Evolutionary conservation across 2,329 filamentous ascomycete species (phyloP).

Genomic region (Plectosphaerella sp.): DNA sequence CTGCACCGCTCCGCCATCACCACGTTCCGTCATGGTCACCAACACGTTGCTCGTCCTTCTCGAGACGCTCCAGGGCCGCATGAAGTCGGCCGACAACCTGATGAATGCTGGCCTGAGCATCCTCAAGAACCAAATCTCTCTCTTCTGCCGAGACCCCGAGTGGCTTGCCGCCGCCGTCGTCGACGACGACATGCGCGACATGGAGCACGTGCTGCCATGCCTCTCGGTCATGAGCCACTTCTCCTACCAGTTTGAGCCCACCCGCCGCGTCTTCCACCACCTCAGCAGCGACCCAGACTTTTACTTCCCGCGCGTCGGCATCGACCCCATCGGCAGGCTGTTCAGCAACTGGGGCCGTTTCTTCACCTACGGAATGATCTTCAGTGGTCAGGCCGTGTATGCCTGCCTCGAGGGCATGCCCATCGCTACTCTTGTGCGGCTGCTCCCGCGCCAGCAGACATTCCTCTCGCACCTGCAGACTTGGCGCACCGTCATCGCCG

Average conservation of each 20-base stretch:
- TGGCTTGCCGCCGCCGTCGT: not conserved
- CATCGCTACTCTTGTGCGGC: not conserved
- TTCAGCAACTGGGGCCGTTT: conserved; percentile 10
- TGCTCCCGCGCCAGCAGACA: not conserved
- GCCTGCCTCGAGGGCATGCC: conserved; percentile 2
- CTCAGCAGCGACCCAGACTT: conserved; percentile 7
- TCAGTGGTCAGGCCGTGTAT: conserved; percentile 7
- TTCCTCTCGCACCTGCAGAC: conserved; percentile 5
- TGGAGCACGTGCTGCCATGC: conserved; percentile 11
- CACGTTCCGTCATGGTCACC: conserved; percentile 6
- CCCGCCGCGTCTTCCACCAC: conserved; percentile 4
- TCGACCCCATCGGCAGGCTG: conserved; percentile 4
- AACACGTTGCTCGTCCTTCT: conserved; percentile 10
- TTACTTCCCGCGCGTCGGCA: conserved; percentile 1
- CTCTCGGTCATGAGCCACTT: conserved; percentile 11
- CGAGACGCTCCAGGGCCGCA: conserved; percentile 10
- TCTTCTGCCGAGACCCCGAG: not conserved
- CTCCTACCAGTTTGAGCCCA: conserved; percentile 6
- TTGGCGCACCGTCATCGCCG: conserved; percentile 3
- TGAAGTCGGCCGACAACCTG: conserved; percentile 5
- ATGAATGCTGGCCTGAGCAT: conserved; percentile 7
- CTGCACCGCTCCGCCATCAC: conserved; percentile 2
- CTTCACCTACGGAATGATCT: conserved; percentile 10
- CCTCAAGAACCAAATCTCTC: conserved; percentile 4
- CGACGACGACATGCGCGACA: conserved; percentile 8